Evolutionary conservation across 2,329 filamentous ascomycete genomes (phyloP).

Genomic region (Xylaria arbuscula): DNA sequence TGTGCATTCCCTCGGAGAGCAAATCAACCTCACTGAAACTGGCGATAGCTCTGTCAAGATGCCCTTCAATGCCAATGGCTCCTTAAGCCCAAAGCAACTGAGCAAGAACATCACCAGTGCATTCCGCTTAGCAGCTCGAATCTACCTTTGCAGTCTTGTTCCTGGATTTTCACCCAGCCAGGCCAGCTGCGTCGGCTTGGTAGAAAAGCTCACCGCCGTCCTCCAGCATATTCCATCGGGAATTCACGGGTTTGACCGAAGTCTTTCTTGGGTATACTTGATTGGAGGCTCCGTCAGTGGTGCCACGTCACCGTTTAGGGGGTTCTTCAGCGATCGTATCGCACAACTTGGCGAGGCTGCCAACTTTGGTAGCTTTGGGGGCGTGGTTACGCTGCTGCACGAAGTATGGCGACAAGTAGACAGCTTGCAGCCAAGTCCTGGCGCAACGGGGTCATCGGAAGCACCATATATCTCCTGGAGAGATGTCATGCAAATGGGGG

Average conservation of each 20-base stretch:
- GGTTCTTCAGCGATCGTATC: conserved; percentile 80
- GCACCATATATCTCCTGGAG: conserved; percentile 88
- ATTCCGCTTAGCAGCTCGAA: conserved; percentile 90
- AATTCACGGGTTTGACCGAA: conserved; percentile 85
- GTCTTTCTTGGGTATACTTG: conserved; percentile 91
- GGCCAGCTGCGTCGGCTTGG: conserved; percentile 77
- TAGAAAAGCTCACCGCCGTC: conserved; percentile 79
- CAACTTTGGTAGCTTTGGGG: conserved; percentile 85
- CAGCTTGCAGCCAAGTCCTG: conserved; percentile 55
- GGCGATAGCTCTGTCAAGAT: conserved; percentile 68
- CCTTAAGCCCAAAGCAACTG: conserved; percentile 83
- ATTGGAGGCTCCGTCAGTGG: conserved; percentile 84
- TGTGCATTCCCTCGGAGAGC: conserved; percentile 85
- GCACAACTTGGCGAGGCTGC: conserved; percentile 80
- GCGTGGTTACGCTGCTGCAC: conserved; percentile 79
- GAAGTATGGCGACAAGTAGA: conserved; percentile 89
- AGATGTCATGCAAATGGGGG: conserved; percentile 90
- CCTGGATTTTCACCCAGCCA: conserved; percentile 85
- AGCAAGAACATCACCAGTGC: conserved; percentile 88
- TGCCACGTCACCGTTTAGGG: conserved; percentile 78
- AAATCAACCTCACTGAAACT: conserved; percentile 84
- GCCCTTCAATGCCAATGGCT: conserved; percentile 75
- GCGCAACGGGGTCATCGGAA: conserved; percentile 52
- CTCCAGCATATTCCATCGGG: conserved; percentile 87
- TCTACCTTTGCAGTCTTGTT: conserved; percentile 96